phyloP scores from a whole-genome alignment of 2,329 filamentous ascomycete species.

The Epicoccum sorghinum region DNA sequence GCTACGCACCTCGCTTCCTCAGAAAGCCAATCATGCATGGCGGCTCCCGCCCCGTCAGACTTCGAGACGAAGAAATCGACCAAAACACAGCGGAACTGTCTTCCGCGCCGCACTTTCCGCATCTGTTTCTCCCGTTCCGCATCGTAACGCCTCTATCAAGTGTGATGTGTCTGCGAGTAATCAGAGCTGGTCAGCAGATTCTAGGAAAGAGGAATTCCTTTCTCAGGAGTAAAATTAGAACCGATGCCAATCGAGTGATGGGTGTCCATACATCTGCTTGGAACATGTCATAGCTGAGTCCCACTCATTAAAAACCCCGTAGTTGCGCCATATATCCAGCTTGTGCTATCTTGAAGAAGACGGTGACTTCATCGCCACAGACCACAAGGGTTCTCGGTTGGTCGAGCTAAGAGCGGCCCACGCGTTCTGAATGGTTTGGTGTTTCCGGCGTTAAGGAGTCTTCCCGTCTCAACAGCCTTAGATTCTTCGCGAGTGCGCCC shows the following conservation, averaged over 20 bases:
- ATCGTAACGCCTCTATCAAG: background rate
- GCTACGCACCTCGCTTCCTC: background rate
- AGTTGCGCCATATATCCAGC: background rate
- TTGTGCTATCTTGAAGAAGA: background rate
- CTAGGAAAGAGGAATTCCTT: background rate
- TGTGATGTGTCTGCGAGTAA: background rate
- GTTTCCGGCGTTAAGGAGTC: background rate
- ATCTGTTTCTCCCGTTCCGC: background rate
- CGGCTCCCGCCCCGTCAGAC: background rate
- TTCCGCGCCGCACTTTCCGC: conserved; percentile 1
- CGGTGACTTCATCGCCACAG: background rate
- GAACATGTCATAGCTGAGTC: no score
- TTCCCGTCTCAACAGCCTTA: conserved; percentile 8
- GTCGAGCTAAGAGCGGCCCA: background rate
- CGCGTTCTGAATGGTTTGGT: background rate
- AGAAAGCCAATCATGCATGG: background rate
- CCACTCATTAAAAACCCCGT: background rate
- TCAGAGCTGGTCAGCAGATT: background rate
- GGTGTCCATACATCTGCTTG: no score
- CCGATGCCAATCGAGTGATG: no score
- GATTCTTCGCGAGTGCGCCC: background rate
- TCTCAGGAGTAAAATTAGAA: no score
- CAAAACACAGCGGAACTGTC: background rate
- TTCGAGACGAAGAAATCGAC: background rate
- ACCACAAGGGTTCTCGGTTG: background rate